phyloP scores from a whole-genome alignment of 1,139 yeast species.

The Yamadazyma diospyri region DNA sequence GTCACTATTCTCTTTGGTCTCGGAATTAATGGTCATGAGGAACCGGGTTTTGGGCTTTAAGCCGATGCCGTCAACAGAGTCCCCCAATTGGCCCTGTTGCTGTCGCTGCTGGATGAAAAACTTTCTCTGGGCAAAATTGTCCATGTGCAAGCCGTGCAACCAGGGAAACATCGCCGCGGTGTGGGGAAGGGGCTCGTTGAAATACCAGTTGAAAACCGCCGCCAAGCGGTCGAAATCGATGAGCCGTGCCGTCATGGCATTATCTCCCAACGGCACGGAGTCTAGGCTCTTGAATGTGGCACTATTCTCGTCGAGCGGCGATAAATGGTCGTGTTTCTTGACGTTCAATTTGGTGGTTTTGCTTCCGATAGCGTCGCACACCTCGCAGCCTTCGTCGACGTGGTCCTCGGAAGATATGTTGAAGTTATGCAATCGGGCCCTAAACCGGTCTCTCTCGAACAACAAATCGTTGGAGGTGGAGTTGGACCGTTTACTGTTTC shows the following conservation, averaged over 20 bases:
- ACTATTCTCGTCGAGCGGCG: conserved; percentile 27
- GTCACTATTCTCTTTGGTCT: conserved; percentile 6
- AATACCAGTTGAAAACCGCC: conserved; percentile 43
- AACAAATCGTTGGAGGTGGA: conserved; percentile 41
- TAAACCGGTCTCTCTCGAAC: conserved; percentile 43
- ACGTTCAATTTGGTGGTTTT: conserved; percentile 39
- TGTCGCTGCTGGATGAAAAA: conserved; percentile 34
- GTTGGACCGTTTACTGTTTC: conserved; percentile 32
- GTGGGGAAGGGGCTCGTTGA: conserved; percentile 57
- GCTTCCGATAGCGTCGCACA: conserved; percentile 34
- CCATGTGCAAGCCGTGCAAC: conserved; percentile 71
- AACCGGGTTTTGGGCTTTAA: conserved; percentile 26
- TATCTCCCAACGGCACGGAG: not conserved
- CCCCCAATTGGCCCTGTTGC: conserved; percentile 7
- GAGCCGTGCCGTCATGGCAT: conserved; percentile 17
- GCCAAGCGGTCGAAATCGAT: conserved; percentile 28
- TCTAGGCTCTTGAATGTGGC: conserved; percentile 15
- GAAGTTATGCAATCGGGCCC: conserved; percentile 38
- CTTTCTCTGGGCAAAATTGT: conserved; percentile 48
- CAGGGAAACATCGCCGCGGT: conserved; percentile 80
- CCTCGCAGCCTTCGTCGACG: conserved; percentile 38
- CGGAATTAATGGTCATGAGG: conserved; percentile 47
- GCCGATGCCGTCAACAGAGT: conserved; percentile 5
- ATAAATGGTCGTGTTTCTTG: conserved; percentile 9
- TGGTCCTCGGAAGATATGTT: conserved; percentile 18